phyloP scores from a whole-genome alignment of 2,329 filamentous ascomycete genomes.

The Scorias spongiosa region DNA sequence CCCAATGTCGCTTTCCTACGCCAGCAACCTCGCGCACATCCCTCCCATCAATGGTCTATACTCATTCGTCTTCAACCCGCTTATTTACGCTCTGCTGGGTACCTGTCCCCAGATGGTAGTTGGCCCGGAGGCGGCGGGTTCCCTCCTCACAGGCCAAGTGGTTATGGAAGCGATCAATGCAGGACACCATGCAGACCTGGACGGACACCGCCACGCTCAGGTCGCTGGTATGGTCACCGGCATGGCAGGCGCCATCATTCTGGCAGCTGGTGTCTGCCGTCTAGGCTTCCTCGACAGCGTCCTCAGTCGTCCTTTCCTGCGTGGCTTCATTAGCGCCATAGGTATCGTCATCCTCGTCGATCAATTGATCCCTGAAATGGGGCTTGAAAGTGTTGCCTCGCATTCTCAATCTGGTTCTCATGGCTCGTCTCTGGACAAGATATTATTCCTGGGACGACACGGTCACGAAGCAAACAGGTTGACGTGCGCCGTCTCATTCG shows the following conservation, averaged over 20 bases:
- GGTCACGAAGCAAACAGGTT: slow-evolving; percentile 51
- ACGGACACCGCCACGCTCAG: slow-evolving; percentile 59
- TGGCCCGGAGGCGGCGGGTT: slow-evolving; percentile 87
- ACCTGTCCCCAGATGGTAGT: slow-evolving; percentile 89
- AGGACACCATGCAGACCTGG: slow-evolving; percentile 48
- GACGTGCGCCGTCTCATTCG: slow-evolving; percentile 60
- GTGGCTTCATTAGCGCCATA: slow-evolving; percentile 94
- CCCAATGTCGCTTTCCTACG: slow-evolving; percentile 87
- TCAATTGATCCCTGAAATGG: slow-evolving; percentile 81
- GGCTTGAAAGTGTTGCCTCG: slow-evolving; percentile 52
- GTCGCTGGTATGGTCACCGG: slow-evolving; percentile 80
- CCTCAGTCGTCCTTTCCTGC: slow-evolving; percentile 75
- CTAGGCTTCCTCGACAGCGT: slow-evolving; percentile 91
- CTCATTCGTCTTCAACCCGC: slow-evolving; percentile 79
- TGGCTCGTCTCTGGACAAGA: slow-evolving; percentile 73
- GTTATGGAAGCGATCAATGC: slow-evolving; percentile 61
- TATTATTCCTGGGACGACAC: slow-evolving; percentile 62
- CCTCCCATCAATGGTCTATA: slow-evolving; percentile 91
- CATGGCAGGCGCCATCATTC: slow-evolving; percentile 73
- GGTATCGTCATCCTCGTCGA: slow-evolving; percentile 93
- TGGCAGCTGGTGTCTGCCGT: slow-evolving; percentile 71
- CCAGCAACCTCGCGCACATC: slow-evolving; percentile 81
- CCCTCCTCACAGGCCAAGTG: slow-evolving; percentile 74
- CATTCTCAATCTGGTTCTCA: slow-evolving; percentile 51
- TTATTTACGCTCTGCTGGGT: slow-evolving; percentile 81